Evolutionary conservation across 2,329 filamentous ascomycete species (phyloP).

Genomic region (Diplodia seriata): DNA sequence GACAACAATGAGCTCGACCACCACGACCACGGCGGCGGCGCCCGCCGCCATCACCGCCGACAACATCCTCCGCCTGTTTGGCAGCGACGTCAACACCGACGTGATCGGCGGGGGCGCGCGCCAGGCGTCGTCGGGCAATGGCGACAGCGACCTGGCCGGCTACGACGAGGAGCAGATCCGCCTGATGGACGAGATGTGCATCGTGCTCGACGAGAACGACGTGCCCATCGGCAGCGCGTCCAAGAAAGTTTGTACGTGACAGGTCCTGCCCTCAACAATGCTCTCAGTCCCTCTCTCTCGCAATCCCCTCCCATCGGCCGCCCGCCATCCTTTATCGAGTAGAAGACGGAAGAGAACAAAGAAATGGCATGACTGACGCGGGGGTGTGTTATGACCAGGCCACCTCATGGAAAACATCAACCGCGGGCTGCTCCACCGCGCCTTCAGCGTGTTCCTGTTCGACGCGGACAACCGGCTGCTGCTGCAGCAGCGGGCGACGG

Average conservation of each 20-base stretch:
- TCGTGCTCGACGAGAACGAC: slow-evolving; percentile 92
- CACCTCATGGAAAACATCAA: slow-evolving; percentile 99
- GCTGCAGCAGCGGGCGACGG: slow-evolving; percentile 89
- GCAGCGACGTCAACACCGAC: slow-evolving; percentile 75
- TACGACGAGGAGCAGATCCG: slow-evolving; percentile 98
- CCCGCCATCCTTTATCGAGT: not conserved
- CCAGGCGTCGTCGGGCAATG: slow-evolving; percentile 54
- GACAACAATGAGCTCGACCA: slow-evolving; percentile 35
- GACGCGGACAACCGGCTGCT: slow-evolving; percentile 91
- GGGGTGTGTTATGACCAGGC: slow-evolving; percentile 60
- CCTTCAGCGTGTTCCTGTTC: slow-evolving; percentile 98
- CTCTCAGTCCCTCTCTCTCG: not conserved
- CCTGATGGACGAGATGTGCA: slow-evolving; percentile 98
- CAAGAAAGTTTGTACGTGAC: slow-evolving; percentile 89
- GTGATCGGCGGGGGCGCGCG: slow-evolving; percentile 63
- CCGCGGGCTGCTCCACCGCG: slow-evolving; percentile 92
- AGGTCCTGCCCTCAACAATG: not conserved
- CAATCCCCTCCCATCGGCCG: not conserved
- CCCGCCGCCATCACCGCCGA: slow-evolving; percentile 74
- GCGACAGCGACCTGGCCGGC: slow-evolving; percentile 76
- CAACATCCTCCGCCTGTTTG: slow-evolving; percentile 86
- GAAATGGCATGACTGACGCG: not conserved
- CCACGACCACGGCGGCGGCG: slow-evolving; percentile 49
- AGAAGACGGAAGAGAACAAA: not conserved
- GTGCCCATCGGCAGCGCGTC: slow-evolving; percentile 91